A percentile compares a stretch with the other conserved stretches of the same genome.
phyloP scores from a whole-genome alignment of 2,329 filamentous ascomycete genomes.

The Cordyceps cateniannulata region DNA sequence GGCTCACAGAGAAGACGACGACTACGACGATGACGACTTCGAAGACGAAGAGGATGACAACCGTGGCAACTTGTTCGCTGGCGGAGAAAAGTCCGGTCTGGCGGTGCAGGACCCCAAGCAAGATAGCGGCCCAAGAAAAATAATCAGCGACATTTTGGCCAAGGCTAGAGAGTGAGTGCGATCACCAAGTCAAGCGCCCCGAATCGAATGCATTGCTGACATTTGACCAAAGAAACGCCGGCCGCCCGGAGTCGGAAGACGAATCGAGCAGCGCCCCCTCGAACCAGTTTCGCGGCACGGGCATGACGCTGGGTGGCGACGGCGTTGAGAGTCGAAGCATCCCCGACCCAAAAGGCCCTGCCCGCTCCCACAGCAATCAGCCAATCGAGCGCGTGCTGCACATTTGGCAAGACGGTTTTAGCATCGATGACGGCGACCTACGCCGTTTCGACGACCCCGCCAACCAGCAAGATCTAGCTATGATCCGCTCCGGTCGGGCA shows the following conservation, averaged over 20 bases:
- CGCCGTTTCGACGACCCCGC: conserved; percentile 72
- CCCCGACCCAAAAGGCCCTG: conserved; percentile 46
- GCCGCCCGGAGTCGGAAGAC: conserved; percentile 43
- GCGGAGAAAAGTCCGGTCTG: conserved; percentile 75
- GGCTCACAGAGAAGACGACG: conserved; percentile 47
- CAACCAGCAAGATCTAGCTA: conserved; percentile 63
- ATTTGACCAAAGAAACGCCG: conserved; percentile 45
- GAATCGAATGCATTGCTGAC: neutral
- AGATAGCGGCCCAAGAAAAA: conserved; percentile 43
- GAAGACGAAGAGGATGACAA: conserved; percentile 52
- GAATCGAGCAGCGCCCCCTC: conserved; percentile 46
- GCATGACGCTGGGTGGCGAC: conserved; percentile 73
- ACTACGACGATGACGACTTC: conserved; percentile 52
- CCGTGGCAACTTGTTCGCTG: conserved; percentile 67
- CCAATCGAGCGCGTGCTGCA: conserved; percentile 65
- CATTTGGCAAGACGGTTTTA: conserved; percentile 80
- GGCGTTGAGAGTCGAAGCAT: conserved; percentile 64
- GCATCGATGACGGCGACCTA: conserved; percentile 73
- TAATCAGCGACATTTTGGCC: conserved; percentile 58
- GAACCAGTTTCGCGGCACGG: conserved; percentile 60
- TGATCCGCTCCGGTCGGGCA: conserved; percentile 71
- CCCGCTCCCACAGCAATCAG: conserved; percentile 27
- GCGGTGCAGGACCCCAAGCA: conserved; percentile 58
- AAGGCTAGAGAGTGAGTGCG: conserved; percentile 53
- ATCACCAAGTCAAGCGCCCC: no score